Conservation (phyloP, 2,329 filamentous ascomycete genomes). For the Aspergillus ustus region DNA sequence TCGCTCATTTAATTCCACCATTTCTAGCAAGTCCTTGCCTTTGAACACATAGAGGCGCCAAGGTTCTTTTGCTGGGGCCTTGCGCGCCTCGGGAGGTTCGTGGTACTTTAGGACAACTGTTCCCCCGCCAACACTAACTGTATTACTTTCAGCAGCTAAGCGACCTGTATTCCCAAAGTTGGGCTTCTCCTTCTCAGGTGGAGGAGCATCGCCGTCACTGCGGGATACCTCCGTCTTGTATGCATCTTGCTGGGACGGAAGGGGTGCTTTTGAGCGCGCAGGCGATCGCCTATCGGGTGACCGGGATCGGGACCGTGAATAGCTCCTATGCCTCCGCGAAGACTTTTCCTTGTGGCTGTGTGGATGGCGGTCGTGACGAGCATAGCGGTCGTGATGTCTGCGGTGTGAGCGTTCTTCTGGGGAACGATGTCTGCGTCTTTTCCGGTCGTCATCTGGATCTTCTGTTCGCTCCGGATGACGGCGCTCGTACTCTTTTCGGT, state of each 20-base stretch:
- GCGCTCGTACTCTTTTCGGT: conserved; percentile 28
- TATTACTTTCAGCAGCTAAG: conserved; percentile 87
- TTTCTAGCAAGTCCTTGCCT: conserved; percentile 76
- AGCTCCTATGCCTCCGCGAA: conserved; percentile 30
- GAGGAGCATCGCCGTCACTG: conserved; percentile 33
- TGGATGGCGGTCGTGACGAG: conserved; percentile 27
- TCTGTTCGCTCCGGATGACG: conserved; percentile 30
- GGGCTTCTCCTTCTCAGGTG: conserved; percentile 70
- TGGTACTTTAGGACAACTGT: conserved; percentile 90
- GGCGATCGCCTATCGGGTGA: conserved; percentile 33
- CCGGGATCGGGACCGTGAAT: conserved; percentile 35
- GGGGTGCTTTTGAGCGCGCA: conserved; percentile 44
- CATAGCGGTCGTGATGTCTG: conserved; percentile 33
- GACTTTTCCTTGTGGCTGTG: conserved; percentile 27
- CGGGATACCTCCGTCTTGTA: conserved; percentile 42
- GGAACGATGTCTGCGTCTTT: conserved; percentile 34
- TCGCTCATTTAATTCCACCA: conserved; percentile 72
- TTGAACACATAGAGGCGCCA: conserved; percentile 98
- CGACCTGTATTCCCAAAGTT: conserved; percentile 82
- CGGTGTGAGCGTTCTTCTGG: conserved; percentile 32
- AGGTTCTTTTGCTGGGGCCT: conserved; percentile 74
- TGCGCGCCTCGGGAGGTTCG: conserved; percentile 90
- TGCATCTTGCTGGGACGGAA: conserved; percentile 53
- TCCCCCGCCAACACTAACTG: conserved; percentile 64
- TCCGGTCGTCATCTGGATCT: conserved; percentile 32